Percentiles rank a stretch among this genome's conserved stretches.
phyloP scores from a whole-genome alignment of 129 eudicot species.

The carrot (Daucus carota) region DH1_v3.0 NC_030383.2:58423001-58423500 shows the following conservation, averaged over 20 bases:
- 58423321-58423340: not conserved
- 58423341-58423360: not conserved
- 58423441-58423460: not conserved
- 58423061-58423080: not conserved
- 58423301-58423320: not conserved
- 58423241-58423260: not conserved
- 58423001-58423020: not conserved
- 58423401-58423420: too few relatives aligned
- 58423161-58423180: not conserved
- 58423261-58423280: not conserved
- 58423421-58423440: not conserved
- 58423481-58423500: not conserved
- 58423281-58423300: not conserved
- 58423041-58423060: not conserved
- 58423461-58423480: too few relatives aligned
- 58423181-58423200: not conserved
- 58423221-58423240: not conserved
- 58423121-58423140: not conserved
- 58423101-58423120: not conserved
- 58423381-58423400: not conserved
- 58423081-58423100: not conserved
- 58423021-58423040: not conserved
- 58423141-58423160: not conserved
- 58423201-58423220: not conserved
- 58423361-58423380: not conserved